Percentiles rank a stretch among this genome's conserved stretches.
Conservation (phyloP, 148 eudicot species). For the Bassia scoparia region DNA sequence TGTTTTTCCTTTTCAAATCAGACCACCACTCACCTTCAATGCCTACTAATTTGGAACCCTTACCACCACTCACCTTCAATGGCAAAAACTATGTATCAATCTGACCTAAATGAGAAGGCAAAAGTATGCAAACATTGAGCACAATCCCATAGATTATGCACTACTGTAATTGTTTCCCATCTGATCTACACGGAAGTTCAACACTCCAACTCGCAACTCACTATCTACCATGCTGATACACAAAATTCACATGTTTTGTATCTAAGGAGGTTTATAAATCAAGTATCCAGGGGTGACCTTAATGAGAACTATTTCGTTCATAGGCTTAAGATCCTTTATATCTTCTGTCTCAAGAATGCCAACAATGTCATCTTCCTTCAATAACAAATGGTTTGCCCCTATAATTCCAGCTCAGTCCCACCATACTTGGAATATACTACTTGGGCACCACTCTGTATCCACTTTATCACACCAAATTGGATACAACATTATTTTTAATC, state of each 20-base stretch:
- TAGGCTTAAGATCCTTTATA: slow-evolving; percentile 73
- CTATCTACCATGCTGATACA: not conserved
- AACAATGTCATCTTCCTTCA: slow-evolving; percentile 89
- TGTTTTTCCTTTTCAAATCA: too few relatives aligned
- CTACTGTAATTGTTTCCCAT: not conserved
- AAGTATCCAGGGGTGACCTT: slow-evolving; percentile 44
- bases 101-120: not conserved
- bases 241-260: not conserved
- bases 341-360: slow-evolving; percentile 87
- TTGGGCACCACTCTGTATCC: slow-evolving; percentile 67
- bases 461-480: too few relatives aligned
- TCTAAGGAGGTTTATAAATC: not conserved
- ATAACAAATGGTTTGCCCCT: slow-evolving; percentile 64
- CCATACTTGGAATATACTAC: slow-evolving; percentile 86
- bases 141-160: not conserved
- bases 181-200: not conserved
- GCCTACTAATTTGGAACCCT: too few relatives aligned
- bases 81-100: not conserved
- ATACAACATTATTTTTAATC: too few relatives aligned
- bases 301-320: slow-evolving; percentile 74
- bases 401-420: slow-evolving; percentile 83
- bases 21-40: too few relatives aligned
- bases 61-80: too few relatives aligned
- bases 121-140: not conserved
- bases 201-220: too few relatives aligned